Base-by-base conservation (phyloP, 1,284 basidiomycete species). In the Inonotus obliquus region DNA sequence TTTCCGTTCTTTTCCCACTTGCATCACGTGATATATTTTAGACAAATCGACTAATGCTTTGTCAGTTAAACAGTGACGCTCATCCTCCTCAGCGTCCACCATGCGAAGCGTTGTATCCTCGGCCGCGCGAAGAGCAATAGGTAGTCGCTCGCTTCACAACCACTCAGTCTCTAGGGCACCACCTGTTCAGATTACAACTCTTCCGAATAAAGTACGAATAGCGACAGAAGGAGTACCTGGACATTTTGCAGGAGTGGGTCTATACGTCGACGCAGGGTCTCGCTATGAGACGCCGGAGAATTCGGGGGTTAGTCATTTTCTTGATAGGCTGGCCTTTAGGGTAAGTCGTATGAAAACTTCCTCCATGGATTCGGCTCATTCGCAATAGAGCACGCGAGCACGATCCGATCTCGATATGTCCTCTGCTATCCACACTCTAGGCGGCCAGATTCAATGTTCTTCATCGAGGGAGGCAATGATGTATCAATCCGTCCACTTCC, bases 241-340 rank as follows among this genome's bases (percentile, higher is more conserved):
- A 9, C 95, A 99, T 76, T 98, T 99, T 74, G 91, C 95, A 56
- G 91, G 95, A 1, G 83, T 97, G 1, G 96, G 96, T 17, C 83
- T 99, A 38, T 98, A 96, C 69, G 82, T 98, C 66, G 94, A 98
- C 72, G 93, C 94, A 4, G 96, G 97, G 23, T 89, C 92, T 39
- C 83, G 96, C n/a, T 96, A 91, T 79, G 96, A 99, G 75, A 86
- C 83, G 13, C 76, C 82, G 9, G 76, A 83, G 57, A 91, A 84
- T 0, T 87, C 85, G 19, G 96, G 96, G 0, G 87, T 89, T 5
- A 94, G 92, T 65, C 95, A 98, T 80, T 89, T 98, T 69, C 73
- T 98, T 41, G 96, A 98, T 71, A 83, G 95, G 66, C 88, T 99
- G 83, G 96, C 96, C 0, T 98, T 97, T 83, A 98, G 98, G 83